Conservation (phyloP, 495 filamentous ascomycete species). For the Penicillium simplicissimum region DNA sequence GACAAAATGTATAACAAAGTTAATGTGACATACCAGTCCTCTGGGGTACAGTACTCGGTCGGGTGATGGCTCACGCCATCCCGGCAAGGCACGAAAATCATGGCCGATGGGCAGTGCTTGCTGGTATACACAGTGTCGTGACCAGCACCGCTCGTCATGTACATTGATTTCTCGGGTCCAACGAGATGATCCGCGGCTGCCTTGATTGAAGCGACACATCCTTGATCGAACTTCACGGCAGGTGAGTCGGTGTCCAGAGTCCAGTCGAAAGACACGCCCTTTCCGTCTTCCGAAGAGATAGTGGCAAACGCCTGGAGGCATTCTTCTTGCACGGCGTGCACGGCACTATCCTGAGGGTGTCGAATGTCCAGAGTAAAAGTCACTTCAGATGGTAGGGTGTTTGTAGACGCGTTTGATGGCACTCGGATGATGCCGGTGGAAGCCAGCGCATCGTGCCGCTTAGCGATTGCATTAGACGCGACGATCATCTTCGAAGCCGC, state of each 20-base stretch:
- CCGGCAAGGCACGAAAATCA: constrained; percentile 64
- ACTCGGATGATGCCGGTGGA: constrained; percentile 66
- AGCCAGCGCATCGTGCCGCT: constrained; percentile 52
- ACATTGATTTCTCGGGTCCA: constrained; percentile 36
- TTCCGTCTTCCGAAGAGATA: constrained; percentile 52
- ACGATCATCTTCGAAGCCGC: constrained; percentile 65
- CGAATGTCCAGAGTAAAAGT: constrained; percentile 71
- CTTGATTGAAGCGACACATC: constrained; percentile 62
- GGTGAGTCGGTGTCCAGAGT: constrained; percentile 58
- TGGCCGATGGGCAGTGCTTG: constrained; percentile 55
- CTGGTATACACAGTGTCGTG: constrained; percentile 65
- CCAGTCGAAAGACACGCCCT: constrained; percentile 50
- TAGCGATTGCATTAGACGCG: constrained; percentile 61
- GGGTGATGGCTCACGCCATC: constrained; percentile 67
- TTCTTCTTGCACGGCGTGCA: constrained; percentile 53
- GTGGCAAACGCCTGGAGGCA: constrained; percentile 46
- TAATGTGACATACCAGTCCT: constrained; percentile 50
- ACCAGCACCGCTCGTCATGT: constrained; percentile 53
- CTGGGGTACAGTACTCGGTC: constrained; percentile 53
- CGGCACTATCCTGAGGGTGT: constrained; percentile 54
- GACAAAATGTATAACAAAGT: background rate
- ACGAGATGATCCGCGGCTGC: constrained; percentile 53
- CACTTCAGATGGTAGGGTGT: constrained; percentile 69
- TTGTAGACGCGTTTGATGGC: constrained; percentile 60
- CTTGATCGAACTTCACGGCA: constrained; percentile 62